Conservation (phyloP, 2,329 filamentous ascomycete genomes). For the Fusarium napiforme region DNA sequence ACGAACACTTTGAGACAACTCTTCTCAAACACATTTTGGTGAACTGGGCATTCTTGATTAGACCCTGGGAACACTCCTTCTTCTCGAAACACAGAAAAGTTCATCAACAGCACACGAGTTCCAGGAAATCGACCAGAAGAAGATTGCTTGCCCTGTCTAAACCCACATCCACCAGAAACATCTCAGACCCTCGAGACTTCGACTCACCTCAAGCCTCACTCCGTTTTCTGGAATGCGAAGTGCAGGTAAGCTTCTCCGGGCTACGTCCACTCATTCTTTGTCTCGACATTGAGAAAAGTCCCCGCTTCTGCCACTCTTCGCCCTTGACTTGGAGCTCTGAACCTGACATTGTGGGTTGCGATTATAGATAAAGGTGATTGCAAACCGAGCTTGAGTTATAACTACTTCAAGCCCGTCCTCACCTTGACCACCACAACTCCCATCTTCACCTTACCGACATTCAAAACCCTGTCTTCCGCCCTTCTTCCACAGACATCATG, state of each 20-base stretch:
- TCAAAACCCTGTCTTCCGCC: neutral
- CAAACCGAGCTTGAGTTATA: constrained; percentile 35
- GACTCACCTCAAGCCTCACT: constrained; percentile 34
- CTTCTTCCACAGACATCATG: constrained; percentile 40
- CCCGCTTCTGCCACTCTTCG: constrained; percentile 13
- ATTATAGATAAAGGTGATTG: constrained; percentile 42
- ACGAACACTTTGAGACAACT: constrained; percentile 7
- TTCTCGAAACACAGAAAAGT: neutral
- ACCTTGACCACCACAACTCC: constrained; percentile 25
- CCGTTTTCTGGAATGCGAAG: constrained; percentile 44
- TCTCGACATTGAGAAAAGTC: constrained; percentile 7
- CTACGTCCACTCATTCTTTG: constrained; percentile 19
- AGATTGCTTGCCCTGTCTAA: constrained; percentile 13
- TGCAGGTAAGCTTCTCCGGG: constrained; percentile 41
- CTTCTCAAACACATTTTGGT: neutral
- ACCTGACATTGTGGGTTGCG: constrained; percentile 34
- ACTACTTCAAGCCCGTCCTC: constrained; percentile 29
- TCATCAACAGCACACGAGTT: constrained; percentile 4
- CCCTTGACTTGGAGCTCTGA: constrained; percentile 5
- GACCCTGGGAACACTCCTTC: neutral
- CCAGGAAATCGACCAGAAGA: constrained; percentile 17
- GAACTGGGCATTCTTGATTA: neutral
- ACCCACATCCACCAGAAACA: constrained; percentile 24
- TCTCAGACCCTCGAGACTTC: constrained; percentile 38
- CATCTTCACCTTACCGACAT: constrained; percentile 5